Conservation (phyloP, 768 basidiomycete species). For the Suillus occidentalis region DNA sequence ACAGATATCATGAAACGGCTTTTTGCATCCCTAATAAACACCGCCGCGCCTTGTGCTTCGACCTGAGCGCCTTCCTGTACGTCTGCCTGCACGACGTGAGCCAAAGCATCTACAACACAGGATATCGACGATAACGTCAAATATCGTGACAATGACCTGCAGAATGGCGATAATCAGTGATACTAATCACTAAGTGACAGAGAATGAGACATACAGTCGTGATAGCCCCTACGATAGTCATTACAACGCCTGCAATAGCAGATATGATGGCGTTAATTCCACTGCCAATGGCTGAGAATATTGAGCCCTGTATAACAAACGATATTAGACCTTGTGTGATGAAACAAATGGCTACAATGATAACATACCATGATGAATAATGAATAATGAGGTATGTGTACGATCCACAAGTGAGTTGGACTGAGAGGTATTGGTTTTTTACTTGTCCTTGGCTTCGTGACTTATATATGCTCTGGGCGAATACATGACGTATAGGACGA, state of each 20-base stretch:
- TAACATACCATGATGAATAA: conserved; percentile 1
- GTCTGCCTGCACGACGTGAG: neutral
- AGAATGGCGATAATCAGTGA: neutral
- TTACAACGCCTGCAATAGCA: conserved; percentile 58
- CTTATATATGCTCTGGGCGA: neutral
- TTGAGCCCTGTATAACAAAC: conserved; percentile 45
- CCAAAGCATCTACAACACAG: conserved; percentile 10
- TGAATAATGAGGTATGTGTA: neutral
- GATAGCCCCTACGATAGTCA: conserved; percentile 61
- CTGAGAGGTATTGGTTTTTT: neutral
- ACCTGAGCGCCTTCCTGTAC: neutral
- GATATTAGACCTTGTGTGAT: neutral
- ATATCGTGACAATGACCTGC: conserved; percentile 66
- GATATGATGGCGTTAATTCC: conserved; percentile 60
- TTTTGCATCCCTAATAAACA: neutral
- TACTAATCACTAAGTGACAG: neutral
- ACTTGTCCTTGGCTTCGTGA: neutral
- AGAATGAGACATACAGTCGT: conserved; percentile 46
- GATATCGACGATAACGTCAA: conserved; percentile 34
- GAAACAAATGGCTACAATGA: neutral
- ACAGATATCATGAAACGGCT: neutral
- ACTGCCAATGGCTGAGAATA: conserved; percentile 63
- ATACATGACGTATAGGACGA: neutral
- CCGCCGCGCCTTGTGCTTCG: neutral
- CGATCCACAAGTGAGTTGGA: neutral